phyloP scores from a whole-genome alignment of 163 green algal genomes.

The Chlamydomonas reinhardtii region DNA sequence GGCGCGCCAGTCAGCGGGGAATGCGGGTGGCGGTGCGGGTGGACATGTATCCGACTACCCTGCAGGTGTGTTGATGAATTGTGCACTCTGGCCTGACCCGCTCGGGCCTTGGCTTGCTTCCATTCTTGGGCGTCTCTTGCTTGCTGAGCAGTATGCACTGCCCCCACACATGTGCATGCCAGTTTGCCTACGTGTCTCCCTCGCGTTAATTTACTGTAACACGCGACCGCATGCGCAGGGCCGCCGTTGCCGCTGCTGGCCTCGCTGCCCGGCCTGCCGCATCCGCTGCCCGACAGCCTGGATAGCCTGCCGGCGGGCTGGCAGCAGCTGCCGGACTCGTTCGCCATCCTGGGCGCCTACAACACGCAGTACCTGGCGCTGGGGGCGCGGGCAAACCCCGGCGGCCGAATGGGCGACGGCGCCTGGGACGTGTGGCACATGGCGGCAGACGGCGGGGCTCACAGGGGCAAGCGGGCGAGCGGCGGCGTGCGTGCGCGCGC shows the following conservation, averaged over 20 bases:
- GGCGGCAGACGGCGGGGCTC: neutral
- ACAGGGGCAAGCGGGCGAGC: neutral
- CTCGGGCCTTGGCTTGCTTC: no score
- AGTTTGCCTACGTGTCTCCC: neutral
- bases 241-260: conserved; percentile 50
- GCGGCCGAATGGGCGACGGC: conserved; percentile 39
- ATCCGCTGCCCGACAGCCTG: conserved; percentile 19
- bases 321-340: conserved; percentile 50
- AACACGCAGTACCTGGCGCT: conserved; percentile 57
- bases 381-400: conserved; percentile 54
- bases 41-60: conserved; percentile 18
- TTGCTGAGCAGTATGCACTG: no score
- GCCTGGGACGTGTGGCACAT: conserved; percentile 47
- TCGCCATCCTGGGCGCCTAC: conserved; percentile 49
- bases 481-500: neutral
- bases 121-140: no score
- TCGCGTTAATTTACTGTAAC: neutral
- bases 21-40: neutral
- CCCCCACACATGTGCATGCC: neutral
- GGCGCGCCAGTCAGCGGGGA: no score
- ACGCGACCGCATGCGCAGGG: neutral
- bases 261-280: conserved; percentile 24
- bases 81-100: no score
- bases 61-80: neutral
- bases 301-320: conserved; percentile 48